A percentile compares a stretch with the other conserved stretches of the same genome.
phyloP scores from a whole-genome alignment of 2,329 filamentous ascomycete species.

The Trichoderma citrinoviride region DNA sequence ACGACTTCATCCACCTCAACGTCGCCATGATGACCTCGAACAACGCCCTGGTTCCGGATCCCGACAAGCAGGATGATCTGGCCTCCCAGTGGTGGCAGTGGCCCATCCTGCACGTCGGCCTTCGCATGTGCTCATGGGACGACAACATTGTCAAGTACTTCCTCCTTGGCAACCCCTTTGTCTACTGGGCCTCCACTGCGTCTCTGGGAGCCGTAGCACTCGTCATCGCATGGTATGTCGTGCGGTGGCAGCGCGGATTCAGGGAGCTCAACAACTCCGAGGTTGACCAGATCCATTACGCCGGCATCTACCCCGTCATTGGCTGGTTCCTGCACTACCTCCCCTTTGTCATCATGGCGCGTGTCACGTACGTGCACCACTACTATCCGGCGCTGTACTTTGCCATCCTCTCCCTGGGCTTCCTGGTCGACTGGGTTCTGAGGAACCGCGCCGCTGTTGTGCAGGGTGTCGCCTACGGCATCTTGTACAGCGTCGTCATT shows the following conservation, averaged over 20 bases:
- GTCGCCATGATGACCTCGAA: slow-evolving; percentile 99
- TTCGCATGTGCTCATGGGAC: slow-evolving; percentile 98
- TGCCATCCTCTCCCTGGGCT: slow-evolving; percentile 84
- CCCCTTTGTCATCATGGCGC: slow-evolving; percentile 94
- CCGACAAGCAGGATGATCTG: slow-evolving; percentile 97
- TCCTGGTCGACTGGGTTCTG: slow-evolving; percentile 81
- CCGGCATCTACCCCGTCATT: slow-evolving; percentile 83
- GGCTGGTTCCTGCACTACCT: slow-evolving; percentile 97
- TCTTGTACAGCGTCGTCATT: slow-evolving; percentile 71
- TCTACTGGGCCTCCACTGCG: slow-evolving; percentile 92
- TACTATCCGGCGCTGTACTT: slow-evolving; percentile 99
- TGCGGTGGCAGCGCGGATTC: slow-evolving; percentile 96
- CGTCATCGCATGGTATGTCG: slow-evolving; percentile 76
- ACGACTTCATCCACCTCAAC: slow-evolving; percentile 96
- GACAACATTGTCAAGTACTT: slow-evolving; percentile 97
- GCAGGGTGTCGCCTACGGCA: slow-evolving; percentile 67
- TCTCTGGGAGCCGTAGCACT: slow-evolving; percentile 71
- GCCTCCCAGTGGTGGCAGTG: slow-evolving; percentile 98
- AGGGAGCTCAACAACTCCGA: slow-evolving; percentile 74
- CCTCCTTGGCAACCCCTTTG: slow-evolving; percentile 90
- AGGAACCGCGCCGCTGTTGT: slow-evolving; percentile 62
- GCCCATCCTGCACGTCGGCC: slow-evolving; percentile 90
- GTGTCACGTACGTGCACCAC: slow-evolving; percentile 98
- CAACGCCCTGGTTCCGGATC: slow-evolving; percentile 94
- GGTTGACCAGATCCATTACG: slow-evolving; percentile 92